Base-by-base conservation (phyloP, 148 eudicot genomes). In the Drosera capensis region DNA sequence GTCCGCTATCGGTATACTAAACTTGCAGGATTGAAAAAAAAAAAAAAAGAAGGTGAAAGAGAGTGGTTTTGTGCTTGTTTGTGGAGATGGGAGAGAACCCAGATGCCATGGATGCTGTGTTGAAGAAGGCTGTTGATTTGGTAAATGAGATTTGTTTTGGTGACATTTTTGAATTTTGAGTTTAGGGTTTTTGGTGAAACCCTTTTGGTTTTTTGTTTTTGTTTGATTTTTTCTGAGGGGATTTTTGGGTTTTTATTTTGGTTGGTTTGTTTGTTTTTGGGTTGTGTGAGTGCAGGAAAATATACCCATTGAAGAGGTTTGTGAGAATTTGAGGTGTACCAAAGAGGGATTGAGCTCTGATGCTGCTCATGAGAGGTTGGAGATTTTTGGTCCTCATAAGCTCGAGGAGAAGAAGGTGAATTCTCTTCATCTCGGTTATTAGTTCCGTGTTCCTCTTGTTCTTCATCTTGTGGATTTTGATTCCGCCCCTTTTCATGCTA, bases 331-430 rank as follows among this genome's bases (percentile, higher is more conserved):
- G 67, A 80, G 88, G 73, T 90, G 99, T 72, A 90, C 65, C 60
- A 80, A 46, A 59, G 95, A 78, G 36, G 99, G 99, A 43, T 93
- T 90, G 48, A 69, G 87, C 5, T 54, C 52, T 52, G 65, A 76
- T 23, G 82, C 60, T 73, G 95, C 99, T 64, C 71, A 80, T 48
- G 95, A 84, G 46, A 90, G 95, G 62, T 59, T 90, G 23, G 65
- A 46, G 52, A 82, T 90, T 49, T 90, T 90, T 74, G 99, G 99
- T 28, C 72, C 90, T 57, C 84, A 84, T 61, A 90, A 84, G 64
- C 99, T 90, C 59, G 99, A 90, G 57, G 99, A 90, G 72, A 90
- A 90, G 63, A 78, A 64, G 97, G 97, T 84, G 23, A 6, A 26
- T 21, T 31, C 8, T 14, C 22, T 16, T 53, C 14, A n/a, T n/a